phyloP scores from a whole-genome alignment of 1,284 basidiomycete genomes.

The Puccinia triticina region DNA sequence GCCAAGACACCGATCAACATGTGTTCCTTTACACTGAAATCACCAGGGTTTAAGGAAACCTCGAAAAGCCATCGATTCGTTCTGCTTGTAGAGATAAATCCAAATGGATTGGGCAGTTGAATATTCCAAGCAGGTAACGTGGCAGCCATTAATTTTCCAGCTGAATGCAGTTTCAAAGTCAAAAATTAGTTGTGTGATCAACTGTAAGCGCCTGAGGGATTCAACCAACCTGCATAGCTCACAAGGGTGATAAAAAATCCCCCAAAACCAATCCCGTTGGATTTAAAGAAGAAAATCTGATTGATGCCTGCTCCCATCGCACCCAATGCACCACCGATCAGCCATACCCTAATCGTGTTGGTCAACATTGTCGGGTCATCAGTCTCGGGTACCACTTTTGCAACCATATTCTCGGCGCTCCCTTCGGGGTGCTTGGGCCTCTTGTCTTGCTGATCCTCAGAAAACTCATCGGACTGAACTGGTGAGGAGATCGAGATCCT shows the following conservation, averaged over 20 bases:
- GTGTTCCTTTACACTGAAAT: constrained; percentile 62
- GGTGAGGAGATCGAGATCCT: constrained; percentile 1
- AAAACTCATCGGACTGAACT: not conserved
- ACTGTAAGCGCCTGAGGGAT: not conserved
- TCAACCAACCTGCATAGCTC: constrained; percentile 35
- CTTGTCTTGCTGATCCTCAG: not conserved
- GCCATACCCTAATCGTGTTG: constrained; percentile 64
- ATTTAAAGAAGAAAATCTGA: constrained; percentile 57
- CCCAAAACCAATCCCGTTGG: constrained; percentile 27
- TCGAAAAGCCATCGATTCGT: constrained; percentile 28
- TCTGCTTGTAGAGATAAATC: not conserved
- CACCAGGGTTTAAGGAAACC: constrained; percentile 63
- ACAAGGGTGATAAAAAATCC: constrained; percentile 20
- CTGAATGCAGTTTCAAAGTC: constrained; percentile 39
- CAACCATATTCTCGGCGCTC: constrained; percentile 15
- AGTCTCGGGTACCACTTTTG: constrained; percentile 62
- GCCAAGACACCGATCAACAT: constrained; percentile 38
- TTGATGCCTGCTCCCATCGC: constrained; percentile 64
- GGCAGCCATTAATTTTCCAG: constrained; percentile 32
- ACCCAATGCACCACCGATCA: constrained; percentile 65
- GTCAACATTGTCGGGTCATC: constrained; percentile 65
- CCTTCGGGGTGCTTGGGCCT: constrained; percentile 24
- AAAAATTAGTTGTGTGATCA: not conserved
- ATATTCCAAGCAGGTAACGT: constrained; percentile 29
- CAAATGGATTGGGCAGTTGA: constrained; percentile 26